Conservation (phyloP, 306 rosid genomes). For the Trichosanthes cucumerina region DNA sequence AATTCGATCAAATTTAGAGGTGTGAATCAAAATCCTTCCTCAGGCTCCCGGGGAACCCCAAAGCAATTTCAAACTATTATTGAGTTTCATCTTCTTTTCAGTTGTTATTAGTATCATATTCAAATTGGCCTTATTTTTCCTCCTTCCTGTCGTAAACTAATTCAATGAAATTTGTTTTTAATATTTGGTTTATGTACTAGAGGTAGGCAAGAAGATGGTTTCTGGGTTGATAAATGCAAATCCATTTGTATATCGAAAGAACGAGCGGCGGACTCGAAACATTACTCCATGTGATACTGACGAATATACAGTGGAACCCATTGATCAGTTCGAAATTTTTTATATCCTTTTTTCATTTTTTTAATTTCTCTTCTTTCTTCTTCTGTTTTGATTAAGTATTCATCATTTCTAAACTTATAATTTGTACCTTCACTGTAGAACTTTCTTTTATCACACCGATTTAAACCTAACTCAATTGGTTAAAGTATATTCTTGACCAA, state of each 20-base stretch:
- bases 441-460: background rate
- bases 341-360: slow-evolving; percentile 52
- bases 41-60: background rate
- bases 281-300: slow-evolving; percentile 20
- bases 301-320: slow-evolving; percentile 47
- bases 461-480: background rate
- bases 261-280: slow-evolving; percentile 61
- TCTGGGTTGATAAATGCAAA: slow-evolving; percentile 68
- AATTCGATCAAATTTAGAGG: background rate
- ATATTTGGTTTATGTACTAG: background rate
- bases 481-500: too few relatives aligned
- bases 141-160: background rate
- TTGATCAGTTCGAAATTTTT: slow-evolving; percentile 73
- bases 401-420: background rate
- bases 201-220: slow-evolving; percentile 38
- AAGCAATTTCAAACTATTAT: background rate
- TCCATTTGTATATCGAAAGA: slow-evolving; percentile 70
- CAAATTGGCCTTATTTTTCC: background rate
- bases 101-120: background rate
- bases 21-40: background rate
- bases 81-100: background rate
- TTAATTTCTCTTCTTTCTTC: background rate
- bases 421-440: background rate
- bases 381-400: background rate
- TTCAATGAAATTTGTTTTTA: background rate